Evolutionary conservation across 148 eudicot genomes (phyloP), one percentile per base, ranked within the genome.

Genomic region (Gaultheria prostrata): DNA sequence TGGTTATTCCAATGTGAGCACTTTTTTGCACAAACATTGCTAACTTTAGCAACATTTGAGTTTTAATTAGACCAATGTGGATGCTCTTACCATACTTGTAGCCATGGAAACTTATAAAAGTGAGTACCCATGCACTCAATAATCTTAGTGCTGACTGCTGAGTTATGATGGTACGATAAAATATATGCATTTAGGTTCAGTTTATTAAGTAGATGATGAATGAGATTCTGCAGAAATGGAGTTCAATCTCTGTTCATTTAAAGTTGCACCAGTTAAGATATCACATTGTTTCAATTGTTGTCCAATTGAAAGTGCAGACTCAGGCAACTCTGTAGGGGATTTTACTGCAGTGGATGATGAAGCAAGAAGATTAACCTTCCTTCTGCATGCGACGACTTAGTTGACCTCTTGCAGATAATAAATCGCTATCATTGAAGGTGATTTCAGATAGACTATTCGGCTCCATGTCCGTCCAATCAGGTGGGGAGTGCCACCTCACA

Each of bases 401-500:
- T 89, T 95, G 98, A 82, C 99, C 99, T 90, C 92, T 97, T 53
- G 89, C 51, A 77, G 91, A 86, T 24, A 83, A 86, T 46, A 86
- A 80, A 82, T 92, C 93, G 72, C 89, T 87, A 61, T 79, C 88
- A 45, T 69, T 83, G 76, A 78, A 73, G 81, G 86, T 45, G 21
- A 86, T 90, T 67, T 89, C 89, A 79, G 86, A 85, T 21, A 89
- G 92, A 79, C 74, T 76, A 67, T 54, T 85, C 65, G 87, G 87
- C 59, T 88, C 94, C 26, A 35, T 80, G 88, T 93, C 97, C 74
- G 86, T 88, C 98, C 98, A 97, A 91, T 97, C 99, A 83, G 98
- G 98, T 45, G 99, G 99, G 83, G 99, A 97, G 86, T 97, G 99
- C 99, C 99, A 97, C 88, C 99, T 92, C 46, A 97, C 95, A 80